Evolutionary conservation across 345 rosid species (phyloP).

Genomic region (Populus deltoides): DNA sequence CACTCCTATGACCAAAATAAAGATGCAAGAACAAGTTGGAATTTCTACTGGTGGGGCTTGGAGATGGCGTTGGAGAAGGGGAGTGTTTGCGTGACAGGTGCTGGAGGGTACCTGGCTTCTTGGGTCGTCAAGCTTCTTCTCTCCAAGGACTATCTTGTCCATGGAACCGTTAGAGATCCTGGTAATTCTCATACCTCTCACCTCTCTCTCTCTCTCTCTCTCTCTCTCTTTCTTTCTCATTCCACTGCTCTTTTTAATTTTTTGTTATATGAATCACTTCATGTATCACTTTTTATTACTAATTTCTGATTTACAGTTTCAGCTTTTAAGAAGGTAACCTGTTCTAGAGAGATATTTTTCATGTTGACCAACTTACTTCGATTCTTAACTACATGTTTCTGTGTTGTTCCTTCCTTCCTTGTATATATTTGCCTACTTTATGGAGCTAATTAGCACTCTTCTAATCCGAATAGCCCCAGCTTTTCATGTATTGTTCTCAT

Average conservation of each 20-base stretch:
- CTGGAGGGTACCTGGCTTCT: constrained; percentile 56
- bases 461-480: too few relatives aligned
- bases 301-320: background rate
- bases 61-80: constrained; percentile 32
- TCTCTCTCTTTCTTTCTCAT: background rate
- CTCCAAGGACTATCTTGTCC: constrained; percentile 48
- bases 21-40: background rate
- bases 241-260: too few relatives aligned
- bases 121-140: constrained; percentile 61
- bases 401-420: too few relatives aligned
- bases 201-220: background rate
- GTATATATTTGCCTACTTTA: too few relatives aligned
- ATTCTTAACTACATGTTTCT: too few relatives aligned
- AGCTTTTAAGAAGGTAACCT: background rate
- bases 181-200: background rate
- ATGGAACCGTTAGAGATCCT: constrained; percentile 41
- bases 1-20: background rate
- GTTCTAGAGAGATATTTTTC: background rate
- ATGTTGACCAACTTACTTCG: background rate
- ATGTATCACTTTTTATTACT: background rate
- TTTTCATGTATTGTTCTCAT: too few relatives aligned
- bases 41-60: background rate
- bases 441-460: too few relatives aligned
- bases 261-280: too few relatives aligned
- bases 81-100: constrained; percentile 60